phyloP scores from a whole-genome alignment of 768 basidiomycete genomes.

The Hydnum rufescens region DNA sequence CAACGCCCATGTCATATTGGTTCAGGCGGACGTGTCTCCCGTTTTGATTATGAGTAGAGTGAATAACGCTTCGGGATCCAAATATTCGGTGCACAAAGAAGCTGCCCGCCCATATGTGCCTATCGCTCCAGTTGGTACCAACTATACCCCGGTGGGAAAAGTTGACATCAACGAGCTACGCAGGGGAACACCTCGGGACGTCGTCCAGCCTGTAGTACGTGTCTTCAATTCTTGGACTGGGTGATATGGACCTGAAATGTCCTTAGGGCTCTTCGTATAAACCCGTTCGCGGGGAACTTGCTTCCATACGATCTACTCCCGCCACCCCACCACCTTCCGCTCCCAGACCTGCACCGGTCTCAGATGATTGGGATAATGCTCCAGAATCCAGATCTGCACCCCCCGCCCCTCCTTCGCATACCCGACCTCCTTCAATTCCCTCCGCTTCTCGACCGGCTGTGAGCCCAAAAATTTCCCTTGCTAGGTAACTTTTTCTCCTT shows the following conservation, averaged over 20 bases:
- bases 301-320: slow-evolving; percentile 26
- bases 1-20: background rate
- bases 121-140: slow-evolving; percentile 64
- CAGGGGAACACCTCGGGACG: slow-evolving; percentile 12
- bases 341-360: slow-evolving; percentile 12
- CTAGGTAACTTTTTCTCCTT: slow-evolving; percentile 9
- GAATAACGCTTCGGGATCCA: slow-evolving; percentile 78
- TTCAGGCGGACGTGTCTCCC: slow-evolving; percentile 65
- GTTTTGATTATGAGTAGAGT: slow-evolving; percentile 66
- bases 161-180: slow-evolving; percentile 33
- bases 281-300: slow-evolving; percentile 13
- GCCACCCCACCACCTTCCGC: too few relatives aligned
- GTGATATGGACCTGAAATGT: background rate
- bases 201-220: slow-evolving; percentile 11
- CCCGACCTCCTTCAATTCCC: slow-evolving; percentile 7
- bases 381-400: slow-evolving; percentile 16
- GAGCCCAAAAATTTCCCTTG: background rate
- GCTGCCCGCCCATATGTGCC: slow-evolving; percentile 51
- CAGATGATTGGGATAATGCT: slow-evolving; percentile 14
- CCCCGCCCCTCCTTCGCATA: slow-evolving; percentile 12
- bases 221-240: too few relatives aligned
- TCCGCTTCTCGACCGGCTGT: background rate
- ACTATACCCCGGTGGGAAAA: slow-evolving; percentile 54
- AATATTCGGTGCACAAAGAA: slow-evolving; percentile 72
- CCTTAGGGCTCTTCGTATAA: slow-evolving; percentile 15